A percentile compares a stretch with the other conserved stretches of the same genome.
These are phyloP conservation scores for Paecilomyces sp. DNA, from an alignment of 2,329 filamentous ascomycete genomes.

Conservation along the genomic window DNA sequence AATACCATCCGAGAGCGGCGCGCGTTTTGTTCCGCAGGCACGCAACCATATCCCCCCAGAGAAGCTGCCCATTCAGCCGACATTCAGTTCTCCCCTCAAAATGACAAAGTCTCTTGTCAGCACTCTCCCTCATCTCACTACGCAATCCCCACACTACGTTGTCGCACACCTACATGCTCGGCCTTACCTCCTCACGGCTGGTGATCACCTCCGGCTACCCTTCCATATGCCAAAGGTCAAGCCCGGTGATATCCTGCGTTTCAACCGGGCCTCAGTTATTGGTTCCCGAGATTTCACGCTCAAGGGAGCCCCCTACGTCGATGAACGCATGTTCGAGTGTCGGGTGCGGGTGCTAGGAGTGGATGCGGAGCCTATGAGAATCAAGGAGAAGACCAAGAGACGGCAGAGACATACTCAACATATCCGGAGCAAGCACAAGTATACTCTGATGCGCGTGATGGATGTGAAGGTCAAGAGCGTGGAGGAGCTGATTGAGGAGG, in stretches of 20 bases:
- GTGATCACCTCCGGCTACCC: conserved; percentile 69
- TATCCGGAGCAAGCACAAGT: conserved; percentile 83
- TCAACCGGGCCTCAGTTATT: conserved; percentile 76
- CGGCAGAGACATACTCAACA: conserved; percentile 61
- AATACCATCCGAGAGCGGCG: conserved; percentile 6
- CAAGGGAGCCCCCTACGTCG: conserved; percentile 72
- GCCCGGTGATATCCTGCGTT: conserved; percentile 76
- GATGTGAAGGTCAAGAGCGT: conserved; percentile 63
- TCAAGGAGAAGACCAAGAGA: conserved; percentile 76
- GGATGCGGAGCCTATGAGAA: conserved; percentile 70
- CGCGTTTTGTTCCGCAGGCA: conserved; percentile 9
- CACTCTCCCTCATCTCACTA: conserved; percentile 37
- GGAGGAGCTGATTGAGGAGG: conserved; percentile 45
- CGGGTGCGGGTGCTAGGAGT: conserved; percentile 76
- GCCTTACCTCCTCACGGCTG: conserved; percentile 49
- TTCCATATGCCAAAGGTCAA: conserved; percentile 70
- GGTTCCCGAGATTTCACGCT: conserved; percentile 88
- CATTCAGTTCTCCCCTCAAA: conserved; percentile 30
- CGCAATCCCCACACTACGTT: conserved; percentile 42
- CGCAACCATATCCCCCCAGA: conserved; percentile 18
- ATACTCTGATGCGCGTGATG: conserved; percentile 77
- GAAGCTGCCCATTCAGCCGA: conserved; percentile 32
- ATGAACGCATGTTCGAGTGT: conserved; percentile 78
- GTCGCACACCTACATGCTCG: conserved; percentile 41
- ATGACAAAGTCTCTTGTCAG: conserved; percentile 34